Percentiles rank a stretch among this genome's conserved stretches.
These are phyloP conservation scores for Phytophthora boehmeriae DNA, from an alignment of 352 stramenopile genomes.

Conservation along the genomic window DNA sequence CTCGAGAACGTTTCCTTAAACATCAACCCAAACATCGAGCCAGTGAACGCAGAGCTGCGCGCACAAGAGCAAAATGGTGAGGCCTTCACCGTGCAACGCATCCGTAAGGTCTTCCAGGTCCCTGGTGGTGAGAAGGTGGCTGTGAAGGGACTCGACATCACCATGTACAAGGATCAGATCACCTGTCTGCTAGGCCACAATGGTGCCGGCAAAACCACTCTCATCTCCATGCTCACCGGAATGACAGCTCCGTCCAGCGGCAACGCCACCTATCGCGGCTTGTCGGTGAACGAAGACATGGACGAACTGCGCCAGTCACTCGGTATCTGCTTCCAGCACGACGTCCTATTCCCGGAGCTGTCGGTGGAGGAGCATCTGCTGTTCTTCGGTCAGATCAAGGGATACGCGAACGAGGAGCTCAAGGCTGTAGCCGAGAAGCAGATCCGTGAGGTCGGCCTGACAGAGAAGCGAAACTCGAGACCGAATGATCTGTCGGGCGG, in stretches of 20 bases:
- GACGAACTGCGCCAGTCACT: constrained; percentile 62
- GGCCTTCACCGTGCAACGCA: constrained; percentile 35
- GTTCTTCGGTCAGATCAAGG: constrained; percentile 68
- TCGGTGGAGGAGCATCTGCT: constrained; percentile 68
- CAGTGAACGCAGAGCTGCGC: constrained; percentile 35
- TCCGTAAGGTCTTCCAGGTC: constrained; percentile 67
- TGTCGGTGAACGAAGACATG: constrained; percentile 75
- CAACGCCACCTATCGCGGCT: constrained; percentile 64
- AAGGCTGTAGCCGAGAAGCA: constrained; percentile 30
- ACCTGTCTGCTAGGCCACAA: constrained; percentile 92
- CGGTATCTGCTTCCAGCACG: constrained; percentile 79
- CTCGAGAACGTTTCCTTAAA: constrained; percentile 29
- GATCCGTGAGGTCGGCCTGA: constrained; percentile 61
- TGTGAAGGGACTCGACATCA: constrained; percentile 74
- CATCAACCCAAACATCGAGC: constrained; percentile 41
- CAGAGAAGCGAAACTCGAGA: constrained; percentile 50
- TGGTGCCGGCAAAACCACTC: constrained; percentile 87
- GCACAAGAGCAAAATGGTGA: constrained; percentile 42
- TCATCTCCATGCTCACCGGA: constrained; percentile 91
- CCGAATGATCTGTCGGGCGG: constrained; percentile 71
- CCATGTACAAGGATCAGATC: constrained; percentile 91
- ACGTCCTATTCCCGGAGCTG: constrained; percentile 75
- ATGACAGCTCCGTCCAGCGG: constrained; percentile 57
- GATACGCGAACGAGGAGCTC: constrained; percentile 39
- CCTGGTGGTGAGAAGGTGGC: constrained; percentile 72